phyloP scores from a whole-genome alignment of 176 grass and related monocot species.

The Carex cristatella region DNA sequence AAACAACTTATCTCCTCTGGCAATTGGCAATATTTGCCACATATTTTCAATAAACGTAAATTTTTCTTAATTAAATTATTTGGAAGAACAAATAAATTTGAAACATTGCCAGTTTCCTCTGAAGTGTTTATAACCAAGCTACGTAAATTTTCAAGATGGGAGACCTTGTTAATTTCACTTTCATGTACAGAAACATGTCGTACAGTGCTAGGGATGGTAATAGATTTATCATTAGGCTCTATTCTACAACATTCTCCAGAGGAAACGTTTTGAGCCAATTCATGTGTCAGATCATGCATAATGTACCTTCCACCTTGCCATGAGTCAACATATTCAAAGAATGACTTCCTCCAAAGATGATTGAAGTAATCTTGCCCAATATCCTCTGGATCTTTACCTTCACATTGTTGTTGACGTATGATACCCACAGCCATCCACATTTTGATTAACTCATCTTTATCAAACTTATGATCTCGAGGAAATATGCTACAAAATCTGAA shows the following conservation, averaged over 20 bases:
- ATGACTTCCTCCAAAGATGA: conserved; percentile 20
- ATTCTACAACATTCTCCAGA: not conserved
- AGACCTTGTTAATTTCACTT: conserved; percentile 16
- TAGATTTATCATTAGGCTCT: not conserved
- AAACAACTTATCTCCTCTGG: not conserved
- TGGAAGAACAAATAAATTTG: not conserved
- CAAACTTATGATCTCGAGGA: conserved; percentile 16
- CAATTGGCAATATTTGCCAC: conserved; percentile 14
- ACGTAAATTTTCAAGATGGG: conserved; percentile 23
- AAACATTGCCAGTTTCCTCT: too few species aligned
- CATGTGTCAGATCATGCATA: conserved; percentile 43
- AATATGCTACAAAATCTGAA: conserved; percentile 22
- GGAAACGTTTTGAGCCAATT: conserved; percentile 33
- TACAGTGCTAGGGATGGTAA: not conserved
- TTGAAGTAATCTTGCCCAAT: conserved; percentile 28
- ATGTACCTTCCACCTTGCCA: not conserved
- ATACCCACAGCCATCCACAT: conserved; percentile 33
- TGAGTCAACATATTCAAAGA: conserved; percentile 18
- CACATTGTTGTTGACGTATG: not conserved
- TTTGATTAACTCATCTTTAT: conserved; percentile 27
- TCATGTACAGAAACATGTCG: conserved; percentile 19
- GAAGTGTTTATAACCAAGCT: conserved; percentile 15
- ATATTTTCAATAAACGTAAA: conserved; percentile 19
- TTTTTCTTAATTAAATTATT: conserved; percentile 16
- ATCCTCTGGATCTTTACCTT: not conserved